A percentile compares a stretch with the other conserved stretches of the same genome.
phyloP scores from a whole-genome alignment of 129 eudicot species.

The Escallonia herrerae region DNA sequence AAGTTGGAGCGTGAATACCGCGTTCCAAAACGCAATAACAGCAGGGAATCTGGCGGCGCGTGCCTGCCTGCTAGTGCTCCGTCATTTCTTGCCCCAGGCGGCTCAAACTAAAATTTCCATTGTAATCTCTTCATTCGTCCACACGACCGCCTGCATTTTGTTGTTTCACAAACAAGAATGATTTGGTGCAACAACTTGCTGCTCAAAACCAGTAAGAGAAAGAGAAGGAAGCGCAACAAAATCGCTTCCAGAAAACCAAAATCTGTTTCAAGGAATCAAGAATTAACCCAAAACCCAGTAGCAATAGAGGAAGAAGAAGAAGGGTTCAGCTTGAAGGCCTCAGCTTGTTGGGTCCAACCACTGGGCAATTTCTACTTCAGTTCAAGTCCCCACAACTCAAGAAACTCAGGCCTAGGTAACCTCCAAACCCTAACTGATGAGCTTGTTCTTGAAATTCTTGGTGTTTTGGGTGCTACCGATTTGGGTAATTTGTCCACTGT shows the following conservation, averaged over 20 bases:
- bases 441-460: constrained; percentile 83
- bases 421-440: constrained; percentile 78
- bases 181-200: constrained; percentile 21
- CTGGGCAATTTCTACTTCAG: constrained; percentile 72
- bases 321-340: constrained; percentile 61
- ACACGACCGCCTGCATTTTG: not conserved
- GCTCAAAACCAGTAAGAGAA: constrained; percentile 16
- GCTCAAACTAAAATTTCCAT: not conserved
- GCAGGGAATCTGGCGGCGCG: too few relatives aligned
- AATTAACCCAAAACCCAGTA: constrained; percentile 2
- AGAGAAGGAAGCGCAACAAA: not conserved
- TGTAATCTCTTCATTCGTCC: not conserved
- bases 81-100: not conserved
- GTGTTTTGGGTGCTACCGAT: constrained; percentile 54
- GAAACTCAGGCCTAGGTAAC: constrained; percentile 89
- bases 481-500: constrained; percentile 72
- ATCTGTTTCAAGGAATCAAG: not conserved
- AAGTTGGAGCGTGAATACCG: too few relatives aligned
- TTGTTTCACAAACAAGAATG: constrained; percentile 13
- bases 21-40: too few relatives aligned
- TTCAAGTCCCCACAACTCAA: constrained; percentile 54
- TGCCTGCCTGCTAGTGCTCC: too few relatives aligned
- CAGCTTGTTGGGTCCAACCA: constrained; percentile 77
- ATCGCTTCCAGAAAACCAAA: not conserved
- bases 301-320: constrained; percentile 33